Evolutionary conservation across 495 filamentous ascomycete species (phyloP), one percentile per base, ranked within the genome.

Genomic region (Schizothecium vesticola): DNA sequence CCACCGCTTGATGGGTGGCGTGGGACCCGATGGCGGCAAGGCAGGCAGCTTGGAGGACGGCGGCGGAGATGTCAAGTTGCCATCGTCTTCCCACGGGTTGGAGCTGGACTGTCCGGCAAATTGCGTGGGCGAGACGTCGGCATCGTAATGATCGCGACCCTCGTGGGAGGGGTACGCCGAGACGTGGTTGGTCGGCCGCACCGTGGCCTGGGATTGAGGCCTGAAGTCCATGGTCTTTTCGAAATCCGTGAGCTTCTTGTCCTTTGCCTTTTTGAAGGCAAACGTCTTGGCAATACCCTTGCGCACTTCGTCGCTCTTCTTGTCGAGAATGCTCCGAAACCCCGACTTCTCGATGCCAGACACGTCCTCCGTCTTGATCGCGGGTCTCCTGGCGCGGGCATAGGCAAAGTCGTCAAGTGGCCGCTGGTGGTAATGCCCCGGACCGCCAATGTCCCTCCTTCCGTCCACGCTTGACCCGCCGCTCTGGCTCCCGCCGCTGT

Each of bases 271-370:
- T 55, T 79, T 79, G 51, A 85, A 83, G 12, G 72, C 73, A 61
- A 83, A 82, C 0, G 80, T 81, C 65, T 83, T 83, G 16, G 80
- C 80, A 0, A 86, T 70, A 1, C 81, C 82, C 60, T 83, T 85
- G 36, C 85, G 77, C 21, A 85, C 78, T 1, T 79, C 78, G 56
- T 84, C 81, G 68, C 84, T 86, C 70, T 82, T 84, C 77, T 82
- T 85, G 71, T 86, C 84, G 71, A 86, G 75, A 9, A 76, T 76
- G 61, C 77, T 80, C 33, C 84, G 75, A 59, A 85, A 79, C 0
- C 80, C 79, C 2, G 83, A 84, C 67, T 84, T 81, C 68, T 86
- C 83, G 69, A 85, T 85, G 25, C 81, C 82, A 1, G 81, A 82
- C 10, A 81, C 76, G 21, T 82, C 80, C 24, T 84, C 83, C 9